A percentile compares a stretch with the other conserved stretches of the same genome.
Evolutionary conservation across 129 eudicot genomes (phyloP).

Genomic region (Dittrichia graveolens): DNA sequence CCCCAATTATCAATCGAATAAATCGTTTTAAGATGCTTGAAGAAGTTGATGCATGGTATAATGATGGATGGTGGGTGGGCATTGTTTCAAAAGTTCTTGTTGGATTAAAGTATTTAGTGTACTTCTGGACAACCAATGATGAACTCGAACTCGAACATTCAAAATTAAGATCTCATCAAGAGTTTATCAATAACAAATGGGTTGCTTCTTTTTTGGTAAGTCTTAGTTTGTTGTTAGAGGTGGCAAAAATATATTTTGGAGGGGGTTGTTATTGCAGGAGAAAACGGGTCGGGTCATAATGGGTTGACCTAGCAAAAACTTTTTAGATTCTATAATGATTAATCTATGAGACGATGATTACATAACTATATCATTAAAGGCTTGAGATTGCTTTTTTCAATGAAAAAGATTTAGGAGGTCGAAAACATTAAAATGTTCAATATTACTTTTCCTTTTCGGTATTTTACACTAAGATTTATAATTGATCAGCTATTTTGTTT

Average conservation of each 20-base stretch:
- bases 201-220: slow-evolving; percentile 46
- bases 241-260: background rate
- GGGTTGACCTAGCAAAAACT: background rate
- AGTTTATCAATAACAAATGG: slow-evolving; percentile 63
- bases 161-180: slow-evolving; percentile 68
- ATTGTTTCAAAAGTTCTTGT: slow-evolving; percentile 40
- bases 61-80: slow-evolving; percentile 88
- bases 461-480: slow-evolving; percentile 6
- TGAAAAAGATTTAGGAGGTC: background rate
- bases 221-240: background rate
- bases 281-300: background rate
- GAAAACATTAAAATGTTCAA: background rate
- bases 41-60: slow-evolving; percentile 72
- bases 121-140: slow-evolving; percentile 54
- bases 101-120: slow-evolving; percentile 49
- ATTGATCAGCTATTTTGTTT: slow-evolving; percentile 5
- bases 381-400: too few relatives aligned
- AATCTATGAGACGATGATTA: background rate
- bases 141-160: slow-evolving; percentile 49
- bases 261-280: background rate
- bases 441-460: background rate
- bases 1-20: slow-evolving; percentile 47
- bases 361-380: background rate
- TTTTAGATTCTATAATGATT: background rate
- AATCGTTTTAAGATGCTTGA: slow-evolving; percentile 49